phyloP scores from a whole-genome alignment of 2,329 filamentous ascomycete species.

The Rhinocladiella similis region DNA sequence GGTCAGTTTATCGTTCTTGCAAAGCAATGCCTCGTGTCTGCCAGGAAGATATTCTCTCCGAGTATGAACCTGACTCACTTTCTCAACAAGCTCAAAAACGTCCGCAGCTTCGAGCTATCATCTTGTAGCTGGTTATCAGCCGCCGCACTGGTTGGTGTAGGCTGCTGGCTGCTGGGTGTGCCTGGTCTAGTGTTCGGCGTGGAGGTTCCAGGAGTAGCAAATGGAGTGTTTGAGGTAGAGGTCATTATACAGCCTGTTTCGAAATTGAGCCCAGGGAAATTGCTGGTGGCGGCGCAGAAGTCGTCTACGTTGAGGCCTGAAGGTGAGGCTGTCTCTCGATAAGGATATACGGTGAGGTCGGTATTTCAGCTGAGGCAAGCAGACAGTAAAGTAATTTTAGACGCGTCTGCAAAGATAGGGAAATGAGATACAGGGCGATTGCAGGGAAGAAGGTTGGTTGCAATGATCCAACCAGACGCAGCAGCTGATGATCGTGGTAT shows the following conservation, averaged over 20 bases:
- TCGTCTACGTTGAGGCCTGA: constrained; percentile 4
- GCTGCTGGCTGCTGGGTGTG: constrained; percentile 30
- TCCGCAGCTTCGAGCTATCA: constrained; percentile 85
- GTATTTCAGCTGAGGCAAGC: constrained; percentile 1
- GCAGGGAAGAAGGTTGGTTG: constrained; percentile 1
- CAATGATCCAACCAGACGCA: constrained; percentile 22
- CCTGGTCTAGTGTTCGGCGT: constrained; percentile 23
- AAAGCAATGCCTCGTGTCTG: no score
- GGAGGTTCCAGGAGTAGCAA: constrained; percentile 22
- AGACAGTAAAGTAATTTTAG: neutral
- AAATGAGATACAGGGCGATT: constrained; percentile 3
- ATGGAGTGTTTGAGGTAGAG: constrained; percentile 25
- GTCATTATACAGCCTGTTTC: constrained; percentile 22
- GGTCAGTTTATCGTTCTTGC: constrained; percentile 17
- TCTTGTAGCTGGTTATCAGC: constrained; percentile 61
- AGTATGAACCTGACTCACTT: constrained; percentile 62
- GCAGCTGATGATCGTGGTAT: constrained; percentile 22
- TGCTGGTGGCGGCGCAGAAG: neutral
- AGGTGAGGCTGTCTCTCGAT: neutral
- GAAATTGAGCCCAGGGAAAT: neutral
- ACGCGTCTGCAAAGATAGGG: constrained; percentile 3
- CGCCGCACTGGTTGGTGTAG: constrained; percentile 33
- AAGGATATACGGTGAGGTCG: constrained; percentile 1
- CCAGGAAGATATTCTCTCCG: constrained; percentile 2
- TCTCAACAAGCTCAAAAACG: constrained; percentile 81